Base-by-base conservation (phyloP, 192 early-diverging fungal genomes). In the Rhizophagus sp. region DNA sequence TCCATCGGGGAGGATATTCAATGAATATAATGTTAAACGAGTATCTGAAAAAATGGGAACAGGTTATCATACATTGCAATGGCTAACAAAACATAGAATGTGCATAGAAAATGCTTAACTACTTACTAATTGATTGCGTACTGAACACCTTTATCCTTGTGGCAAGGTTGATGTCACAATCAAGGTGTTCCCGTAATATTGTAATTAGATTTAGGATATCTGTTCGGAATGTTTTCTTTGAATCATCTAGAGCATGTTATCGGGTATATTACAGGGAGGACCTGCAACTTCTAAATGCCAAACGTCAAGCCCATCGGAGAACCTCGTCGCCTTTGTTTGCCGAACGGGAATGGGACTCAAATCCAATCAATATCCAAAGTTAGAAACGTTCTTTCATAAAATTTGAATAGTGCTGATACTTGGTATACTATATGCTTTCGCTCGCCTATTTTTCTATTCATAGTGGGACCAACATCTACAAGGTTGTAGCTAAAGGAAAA, bases 241-340 rank as follows among this genome's bases (percentile, higher is more conserved):
- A 44, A 52, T 80, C 70, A 36, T 25, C 49, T 30, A 80, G 0
- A 36, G n/a, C 34, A 30, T 80, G 79, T 41, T 44, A 39, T 63
- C 49, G 19, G 50, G 61, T 13, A 70, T 49, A 47, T 73, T 80
- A 24, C 10, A 80, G 17, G 64, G 30, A 67, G 65, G 13, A 67
- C 79, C 79, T 11, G 70, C n/a, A 17, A 80, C 79, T 73, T 80
- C 79, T 63, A 80, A 22, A 41, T 80, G 70, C 79, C 79, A 80
- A 44, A 80, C 19, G 30, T 80, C 70, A 4, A 80, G 33, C 50
- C 79, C 69, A 73, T 73, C 70, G 72, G 11, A 78, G 33, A 9
- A 41, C 66, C 77, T 72, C 8, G 65, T 78, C 49, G 68, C 70
- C 33, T 74, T 80, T 39, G 25, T 80, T 80, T 39, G 69, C 27